Percentiles rank a stretch among this genome's conserved stretches.
phyloP scores from a whole-genome alignment of 2,329 filamentous ascomycete species.

The Dothistroma pini region DNA sequence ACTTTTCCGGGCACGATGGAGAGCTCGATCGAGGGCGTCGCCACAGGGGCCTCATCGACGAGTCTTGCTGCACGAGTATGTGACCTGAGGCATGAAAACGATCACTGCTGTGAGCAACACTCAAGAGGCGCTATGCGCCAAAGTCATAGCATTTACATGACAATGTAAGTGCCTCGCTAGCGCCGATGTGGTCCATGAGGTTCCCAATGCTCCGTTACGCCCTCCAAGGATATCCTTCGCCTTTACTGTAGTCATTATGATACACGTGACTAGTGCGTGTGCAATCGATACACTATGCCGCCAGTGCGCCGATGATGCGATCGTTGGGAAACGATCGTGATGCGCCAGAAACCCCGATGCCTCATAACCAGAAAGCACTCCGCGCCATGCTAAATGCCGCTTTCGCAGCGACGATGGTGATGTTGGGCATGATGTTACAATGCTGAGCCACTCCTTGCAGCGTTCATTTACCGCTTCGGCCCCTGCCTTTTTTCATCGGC shows the following conservation, averaged over 20 bases:
- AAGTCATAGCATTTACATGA: neutral
- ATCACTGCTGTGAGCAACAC: neutral
- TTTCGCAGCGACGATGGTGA: slow-evolving; percentile 10
- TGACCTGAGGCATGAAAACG: neutral
- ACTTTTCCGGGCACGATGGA: too few relatives aligned
- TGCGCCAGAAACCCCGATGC: slow-evolving; percentile 4
- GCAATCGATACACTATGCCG: slow-evolving; percentile 2
- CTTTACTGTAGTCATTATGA: slow-evolving; percentile 14
- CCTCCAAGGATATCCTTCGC: neutral
- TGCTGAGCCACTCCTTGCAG: neutral
- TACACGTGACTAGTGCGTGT: slow-evolving; percentile 15
- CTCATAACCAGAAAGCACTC: slow-evolving; percentile 14
- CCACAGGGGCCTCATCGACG: too few relatives aligned
- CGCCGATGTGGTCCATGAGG: neutral
- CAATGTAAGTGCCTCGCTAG: neutral
- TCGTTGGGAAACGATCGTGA: neutral
- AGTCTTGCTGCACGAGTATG: too few relatives aligned
- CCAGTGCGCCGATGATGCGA: slow-evolving; percentile 2
- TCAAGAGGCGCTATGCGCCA: neutral
- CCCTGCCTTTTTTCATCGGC: slow-evolving; percentile 48
- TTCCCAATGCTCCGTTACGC: neutral
- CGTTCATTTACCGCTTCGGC: slow-evolving; percentile 23
- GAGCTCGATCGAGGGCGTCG: too few relatives aligned
- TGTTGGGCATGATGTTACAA: slow-evolving; percentile 14
- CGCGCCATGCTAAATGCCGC: slow-evolving; percentile 22